phyloP scores from a whole-genome alignment of 768 basidiomycete genomes.

The Flagelloscypha sp. region DNA sequence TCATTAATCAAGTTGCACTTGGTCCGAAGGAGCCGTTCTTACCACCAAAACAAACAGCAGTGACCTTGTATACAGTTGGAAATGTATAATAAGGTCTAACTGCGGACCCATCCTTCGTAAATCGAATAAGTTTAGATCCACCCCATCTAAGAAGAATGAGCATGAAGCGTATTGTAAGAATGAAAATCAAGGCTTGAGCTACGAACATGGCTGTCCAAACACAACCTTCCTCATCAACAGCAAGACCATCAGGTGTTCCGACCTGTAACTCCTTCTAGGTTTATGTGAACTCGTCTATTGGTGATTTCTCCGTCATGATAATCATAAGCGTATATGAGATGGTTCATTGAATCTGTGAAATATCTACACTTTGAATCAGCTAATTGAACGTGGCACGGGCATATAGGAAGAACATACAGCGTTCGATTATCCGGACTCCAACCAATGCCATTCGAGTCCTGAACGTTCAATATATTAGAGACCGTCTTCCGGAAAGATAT shows the following conservation, averaged over 20 bases:
- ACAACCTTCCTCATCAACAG: slow-evolving; percentile 53
- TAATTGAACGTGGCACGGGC: slow-evolving; percentile 1
- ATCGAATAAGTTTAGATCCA: slow-evolving; percentile 51
- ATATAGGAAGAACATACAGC: slow-evolving; percentile 32
- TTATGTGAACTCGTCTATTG: slow-evolving; percentile 49
- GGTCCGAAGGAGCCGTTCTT: slow-evolving; percentile 8
- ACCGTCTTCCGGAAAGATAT: slow-evolving; percentile 4
- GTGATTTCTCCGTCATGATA: slow-evolving; percentile 40
- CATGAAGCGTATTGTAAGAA: slow-evolving; percentile 5
- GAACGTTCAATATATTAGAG: slow-evolving; percentile 10
- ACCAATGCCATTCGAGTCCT: slow-evolving; percentile 59
- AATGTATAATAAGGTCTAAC: no score
- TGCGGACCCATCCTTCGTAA: slow-evolving; percentile 45
- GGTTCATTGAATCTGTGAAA: slow-evolving; percentile 61
- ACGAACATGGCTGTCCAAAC: slow-evolving; percentile 58
- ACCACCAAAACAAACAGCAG: slow-evolving; percentile 68
- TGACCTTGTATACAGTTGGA: slow-evolving; percentile 55
- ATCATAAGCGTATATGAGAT: slow-evolving; percentile 61
- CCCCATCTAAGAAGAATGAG: slow-evolving; percentile 42
- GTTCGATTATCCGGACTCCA: slow-evolving; percentile 56
- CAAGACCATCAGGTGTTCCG: slow-evolving; percentile 58
- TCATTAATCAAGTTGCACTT: slow-evolving; percentile 6
- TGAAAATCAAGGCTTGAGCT: slow-evolving; percentile 6
- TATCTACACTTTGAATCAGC: slow-evolving; percentile 33
- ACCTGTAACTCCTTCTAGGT: slow-evolving; percentile 46